Evolutionary conservation across 352 stramenopile species (phyloP).

Genomic region (Aphanomyces invadans): DNA sequence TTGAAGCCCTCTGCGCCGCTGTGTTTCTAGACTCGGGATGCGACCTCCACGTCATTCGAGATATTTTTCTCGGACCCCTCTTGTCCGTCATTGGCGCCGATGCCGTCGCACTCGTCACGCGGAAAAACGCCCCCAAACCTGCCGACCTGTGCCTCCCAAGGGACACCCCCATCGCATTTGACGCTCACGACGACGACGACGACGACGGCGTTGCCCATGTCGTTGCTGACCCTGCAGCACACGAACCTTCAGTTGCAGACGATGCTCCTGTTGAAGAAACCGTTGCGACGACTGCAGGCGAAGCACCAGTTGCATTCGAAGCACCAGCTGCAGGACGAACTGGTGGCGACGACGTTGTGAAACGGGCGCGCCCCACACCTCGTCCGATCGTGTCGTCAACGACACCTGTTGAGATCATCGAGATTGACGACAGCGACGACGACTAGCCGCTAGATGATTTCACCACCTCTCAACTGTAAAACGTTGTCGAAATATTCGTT

Average conservation of each 20-base stretch:
- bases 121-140: slow-evolving; percentile 32
- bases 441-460: neutral
- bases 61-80: slow-evolving; percentile 78
- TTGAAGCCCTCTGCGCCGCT: slow-evolving; percentile 79
- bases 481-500: too few relatives aligned
- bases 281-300: too few relatives aligned
- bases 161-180: neutral
- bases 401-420: neutral
- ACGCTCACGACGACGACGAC: neutral
- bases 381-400: too few relatives aligned
- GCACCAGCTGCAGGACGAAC: too few relatives aligned
- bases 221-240: neutral
- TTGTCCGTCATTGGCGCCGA: slow-evolving; percentile 63
- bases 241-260: too few relatives aligned
- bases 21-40: slow-evolving; percentile 77
- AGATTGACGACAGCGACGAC: slow-evolving; percentile 3
- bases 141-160: neutral
- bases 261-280: too few relatives aligned
- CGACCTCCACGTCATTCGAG: slow-evolving; percentile 58
- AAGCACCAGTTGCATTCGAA: too few relatives aligned
- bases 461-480: neutral
- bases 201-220: neutral
- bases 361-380: too few relatives aligned
- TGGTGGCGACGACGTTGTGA: too few relatives aligned
- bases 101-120: slow-evolving; percentile 62